A percentile compares a stretch with the other conserved stretches of the same genome.
Evolutionary conservation across 2,329 filamentous ascomycete species (phyloP).

Genomic region (Phaeomoniella chlamydospora): DNA sequence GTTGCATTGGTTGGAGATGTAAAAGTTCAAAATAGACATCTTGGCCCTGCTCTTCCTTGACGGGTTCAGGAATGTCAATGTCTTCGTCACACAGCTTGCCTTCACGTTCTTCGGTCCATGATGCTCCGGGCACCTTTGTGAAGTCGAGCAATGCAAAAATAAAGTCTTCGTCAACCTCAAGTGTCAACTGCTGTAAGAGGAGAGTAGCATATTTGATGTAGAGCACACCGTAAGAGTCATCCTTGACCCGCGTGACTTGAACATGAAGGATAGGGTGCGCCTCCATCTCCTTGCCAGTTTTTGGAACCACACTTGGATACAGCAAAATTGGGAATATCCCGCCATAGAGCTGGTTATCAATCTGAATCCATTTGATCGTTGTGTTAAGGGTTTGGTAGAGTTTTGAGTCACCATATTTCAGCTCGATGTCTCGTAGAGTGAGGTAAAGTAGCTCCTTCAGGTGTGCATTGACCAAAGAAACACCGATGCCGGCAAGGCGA

Average conservation of each 20-base stretch:
- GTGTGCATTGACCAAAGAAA: slow-evolving; percentile 87
- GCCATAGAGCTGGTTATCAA: slow-evolving; percentile 96
- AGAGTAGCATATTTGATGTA: slow-evolving; percentile 98
- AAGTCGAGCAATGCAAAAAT: slow-evolving; percentile 94
- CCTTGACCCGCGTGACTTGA: slow-evolving; percentile 87
- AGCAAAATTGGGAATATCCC: slow-evolving; percentile 95
- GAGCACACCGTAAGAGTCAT: slow-evolving; percentile 91
- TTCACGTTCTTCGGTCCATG: slow-evolving; percentile 71
- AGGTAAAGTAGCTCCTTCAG: slow-evolving; percentile 85
- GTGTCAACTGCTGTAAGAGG: slow-evolving; percentile 90
- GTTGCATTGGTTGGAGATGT: slow-evolving; percentile 95
- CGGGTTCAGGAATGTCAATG: slow-evolving; percentile 84
- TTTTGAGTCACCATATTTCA: slow-evolving; percentile 86
- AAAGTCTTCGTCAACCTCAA: slow-evolving; percentile 96
- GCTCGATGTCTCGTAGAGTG: slow-evolving; percentile 77
- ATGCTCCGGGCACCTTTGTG: slow-evolving; percentile 78
- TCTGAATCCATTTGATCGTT: slow-evolving; percentile 95
- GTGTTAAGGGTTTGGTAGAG: slow-evolving; percentile 84
- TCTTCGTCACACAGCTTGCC: slow-evolving; percentile 79
- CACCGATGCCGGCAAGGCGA: slow-evolving; percentile 74
- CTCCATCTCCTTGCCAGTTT: slow-evolving; percentile 91
- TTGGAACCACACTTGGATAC: slow-evolving; percentile 94
- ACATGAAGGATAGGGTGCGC: slow-evolving; percentile 88
- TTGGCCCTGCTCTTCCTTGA: slow-evolving; percentile 67
- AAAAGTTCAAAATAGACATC: slow-evolving; percentile 97